A percentile compares a stretch with the other conserved stretches of the same genome.
Evolutionary conservation across 23 red algal genomes (phyloP).

Genomic region (Gracilaria gracilis): DNA sequence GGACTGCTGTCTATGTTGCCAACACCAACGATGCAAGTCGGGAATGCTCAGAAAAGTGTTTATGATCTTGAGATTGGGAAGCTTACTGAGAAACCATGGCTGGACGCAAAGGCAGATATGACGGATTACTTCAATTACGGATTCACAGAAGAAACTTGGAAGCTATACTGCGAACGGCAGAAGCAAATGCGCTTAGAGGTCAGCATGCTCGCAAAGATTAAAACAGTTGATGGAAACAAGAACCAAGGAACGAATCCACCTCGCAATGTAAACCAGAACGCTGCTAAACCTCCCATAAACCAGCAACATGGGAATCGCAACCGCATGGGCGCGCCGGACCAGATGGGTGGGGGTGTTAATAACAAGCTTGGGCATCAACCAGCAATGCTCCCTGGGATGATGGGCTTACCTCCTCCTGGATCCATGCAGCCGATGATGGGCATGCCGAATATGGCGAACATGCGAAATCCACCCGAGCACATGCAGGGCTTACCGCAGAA

Average conservation of each 20-base stretch:
- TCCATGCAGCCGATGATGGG: conserved; percentile 12
- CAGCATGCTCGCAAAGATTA: conserved; percentile 80
- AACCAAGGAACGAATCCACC: background rate
- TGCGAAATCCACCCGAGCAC: conserved; percentile 15
- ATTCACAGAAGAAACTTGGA: conserved; percentile 99
- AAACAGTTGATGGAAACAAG: conserved; percentile 68
- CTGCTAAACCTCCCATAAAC: background rate
- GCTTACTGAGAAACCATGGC: conserved; percentile 97
- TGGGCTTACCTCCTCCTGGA: background rate
- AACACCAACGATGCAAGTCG: conserved; percentile 82
- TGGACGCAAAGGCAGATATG: conserved; percentile 85
- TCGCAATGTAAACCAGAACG: conserved; percentile 18
- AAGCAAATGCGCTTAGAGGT: conserved; percentile 95
- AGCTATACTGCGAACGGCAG: conserved; percentile 96
- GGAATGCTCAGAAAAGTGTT: conserved; percentile 74
- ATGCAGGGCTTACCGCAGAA: conserved; percentile 13
- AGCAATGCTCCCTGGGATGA: background rate
- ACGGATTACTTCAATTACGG: conserved; percentile 99
- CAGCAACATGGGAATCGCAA: conserved; percentile 11
- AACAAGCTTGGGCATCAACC: conserved; percentile 26
- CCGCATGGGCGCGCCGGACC: background rate
- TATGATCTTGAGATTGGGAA: conserved; percentile 97
- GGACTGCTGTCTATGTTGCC: conserved; percentile 83
- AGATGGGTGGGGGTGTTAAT: background rate
- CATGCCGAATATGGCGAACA: conserved; percentile 21